Percentiles rank a stretch among this genome's conserved stretches.
These are phyloP conservation scores for Coccomyxa sp. DNA, from an alignment of 139 green algal species.

Conservation along the genomic window DNA sequence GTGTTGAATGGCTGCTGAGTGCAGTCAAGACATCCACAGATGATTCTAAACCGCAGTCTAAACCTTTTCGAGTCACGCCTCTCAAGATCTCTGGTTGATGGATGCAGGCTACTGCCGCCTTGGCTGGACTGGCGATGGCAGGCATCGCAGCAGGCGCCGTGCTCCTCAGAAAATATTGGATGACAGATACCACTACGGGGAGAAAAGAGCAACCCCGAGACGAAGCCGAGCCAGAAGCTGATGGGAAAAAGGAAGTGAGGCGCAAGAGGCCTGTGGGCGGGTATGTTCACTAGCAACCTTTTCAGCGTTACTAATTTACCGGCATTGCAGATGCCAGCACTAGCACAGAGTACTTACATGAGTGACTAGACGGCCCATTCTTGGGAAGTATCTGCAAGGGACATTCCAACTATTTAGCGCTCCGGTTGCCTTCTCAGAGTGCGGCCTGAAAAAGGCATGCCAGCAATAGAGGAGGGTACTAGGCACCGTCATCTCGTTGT, in stretches of 20 bases:
- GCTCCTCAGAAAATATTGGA: background rate
- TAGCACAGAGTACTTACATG: too few relatives aligned
- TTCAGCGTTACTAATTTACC: too few relatives aligned
- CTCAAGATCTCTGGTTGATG: background rate
- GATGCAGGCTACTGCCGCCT: background rate
- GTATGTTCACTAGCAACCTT: too few relatives aligned
- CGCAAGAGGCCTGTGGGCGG: background rate
- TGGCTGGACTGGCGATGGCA: background rate
- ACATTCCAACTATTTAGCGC: background rate
- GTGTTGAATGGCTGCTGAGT: background rate
- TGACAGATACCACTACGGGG: too few relatives aligned
- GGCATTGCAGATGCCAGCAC: too few relatives aligned
- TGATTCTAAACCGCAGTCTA: background rate
- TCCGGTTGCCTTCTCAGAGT: background rate
- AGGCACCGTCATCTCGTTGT: background rate
- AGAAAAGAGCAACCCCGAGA: background rate
- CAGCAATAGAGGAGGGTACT: background rate
- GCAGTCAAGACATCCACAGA: background rate
- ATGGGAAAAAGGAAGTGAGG: background rate
- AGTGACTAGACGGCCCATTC: too few relatives aligned
- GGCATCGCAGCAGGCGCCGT: background rate
- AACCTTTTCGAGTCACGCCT: background rate
- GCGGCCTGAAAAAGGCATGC: background rate
- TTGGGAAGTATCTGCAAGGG: too few relatives aligned
- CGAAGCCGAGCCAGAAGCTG: background rate